Conservation (phyloP, 495 filamentous ascomycete genomes). For the Penicillium paradoxum region DNA sequence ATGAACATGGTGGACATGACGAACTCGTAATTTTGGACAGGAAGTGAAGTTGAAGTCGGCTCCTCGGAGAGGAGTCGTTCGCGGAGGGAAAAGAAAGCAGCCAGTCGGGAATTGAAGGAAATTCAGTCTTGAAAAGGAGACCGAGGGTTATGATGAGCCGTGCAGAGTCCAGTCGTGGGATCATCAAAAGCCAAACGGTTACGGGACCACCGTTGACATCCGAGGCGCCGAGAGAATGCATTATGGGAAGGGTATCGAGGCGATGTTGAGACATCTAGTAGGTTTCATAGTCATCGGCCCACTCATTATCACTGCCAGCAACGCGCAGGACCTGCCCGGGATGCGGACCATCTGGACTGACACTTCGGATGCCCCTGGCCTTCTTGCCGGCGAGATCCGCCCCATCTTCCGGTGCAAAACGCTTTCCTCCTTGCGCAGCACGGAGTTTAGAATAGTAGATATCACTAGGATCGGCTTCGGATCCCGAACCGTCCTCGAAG, state of each 20-base stretch:
- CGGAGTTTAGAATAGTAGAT: slow-evolving; percentile 72
- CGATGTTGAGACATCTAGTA: slow-evolving; percentile 26
- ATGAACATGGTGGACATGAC: slow-evolving; percentile 27
- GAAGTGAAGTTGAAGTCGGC: slow-evolving; percentile 10
- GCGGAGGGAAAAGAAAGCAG: slow-evolving; percentile 13
- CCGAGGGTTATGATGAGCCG: slow-evolving; percentile 21
- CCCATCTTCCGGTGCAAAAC: slow-evolving; percentile 55
- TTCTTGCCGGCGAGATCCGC: slow-evolving; percentile 50
- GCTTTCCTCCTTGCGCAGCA: slow-evolving; percentile 55
- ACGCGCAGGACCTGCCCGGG: slow-evolving; percentile 37
- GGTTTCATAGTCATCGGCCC: slow-evolving; percentile 47
- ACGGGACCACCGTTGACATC: slow-evolving; percentile 16
- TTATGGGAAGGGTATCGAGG: neutral
- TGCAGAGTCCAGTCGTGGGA: slow-evolving; percentile 24
- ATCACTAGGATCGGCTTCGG: slow-evolving; percentile 67
- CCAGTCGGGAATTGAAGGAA: slow-evolving; percentile 12
- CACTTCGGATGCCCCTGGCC: slow-evolving; percentile 48
- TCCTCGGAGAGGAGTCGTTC: slow-evolving; percentile 5
- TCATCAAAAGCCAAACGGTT: slow-evolving; percentile 24
- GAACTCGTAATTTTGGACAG: slow-evolving; percentile 28
- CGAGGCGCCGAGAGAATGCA: slow-evolving; percentile 11
- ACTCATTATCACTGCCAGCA: slow-evolving; percentile 45
- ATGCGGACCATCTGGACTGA: slow-evolving; percentile 39
- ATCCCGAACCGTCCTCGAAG: slow-evolving; percentile 72
- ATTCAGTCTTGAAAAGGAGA: slow-evolving; percentile 18